These are phyloP conservation scores for Hymenoscyphus albidus DNA, from an alignment of 2,329 filamentous ascomycete genomes.

Conservation along the genomic window DNA sequence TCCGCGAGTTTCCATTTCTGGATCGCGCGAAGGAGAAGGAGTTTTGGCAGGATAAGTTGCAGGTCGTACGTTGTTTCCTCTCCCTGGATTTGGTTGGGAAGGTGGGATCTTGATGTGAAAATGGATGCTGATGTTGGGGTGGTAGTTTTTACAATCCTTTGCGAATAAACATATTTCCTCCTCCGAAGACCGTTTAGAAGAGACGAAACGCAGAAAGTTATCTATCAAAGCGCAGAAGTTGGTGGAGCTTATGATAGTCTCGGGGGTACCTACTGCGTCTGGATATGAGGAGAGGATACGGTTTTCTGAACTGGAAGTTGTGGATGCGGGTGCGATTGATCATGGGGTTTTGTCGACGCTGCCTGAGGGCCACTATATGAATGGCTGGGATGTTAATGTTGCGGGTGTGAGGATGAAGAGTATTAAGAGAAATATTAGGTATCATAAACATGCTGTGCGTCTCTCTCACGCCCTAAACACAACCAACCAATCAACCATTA, in stretches of 20 bases:
- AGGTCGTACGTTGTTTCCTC: conserved; percentile 62
- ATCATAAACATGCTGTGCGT: conserved; percentile 85
- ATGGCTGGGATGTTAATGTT: conserved; percentile 97
- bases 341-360: conserved; percentile 81
- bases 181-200: conserved; percentile 90
- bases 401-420: conserved; percentile 79
- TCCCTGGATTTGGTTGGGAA: too few relatives aligned
- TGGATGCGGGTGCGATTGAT: conserved; percentile 89
- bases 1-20: conserved; percentile 95
- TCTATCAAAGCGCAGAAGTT: conserved; percentile 92
- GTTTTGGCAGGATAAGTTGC: conserved; percentile 98
- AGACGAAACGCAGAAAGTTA: conserved; percentile 90
- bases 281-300: conserved; percentile 96
- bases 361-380: conserved; percentile 86
- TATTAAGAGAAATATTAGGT: conserved; percentile 79
- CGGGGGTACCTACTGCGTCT: conserved; percentile 88
- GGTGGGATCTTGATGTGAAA: too few relatives aligned
- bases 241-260: conserved; percentile 99
- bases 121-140: not conserved
- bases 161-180: conserved; percentile 96
- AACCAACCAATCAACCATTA: not conserved
- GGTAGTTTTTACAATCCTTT: conserved; percentile 90
- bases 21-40: conserved; percentile 97
- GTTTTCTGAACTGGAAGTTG: conserved; percentile 94
- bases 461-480: conserved; percentile 15